phyloP scores from a whole-genome alignment of 176 grass and related monocot species.

The Thinopyrum elongatum region DNA sequence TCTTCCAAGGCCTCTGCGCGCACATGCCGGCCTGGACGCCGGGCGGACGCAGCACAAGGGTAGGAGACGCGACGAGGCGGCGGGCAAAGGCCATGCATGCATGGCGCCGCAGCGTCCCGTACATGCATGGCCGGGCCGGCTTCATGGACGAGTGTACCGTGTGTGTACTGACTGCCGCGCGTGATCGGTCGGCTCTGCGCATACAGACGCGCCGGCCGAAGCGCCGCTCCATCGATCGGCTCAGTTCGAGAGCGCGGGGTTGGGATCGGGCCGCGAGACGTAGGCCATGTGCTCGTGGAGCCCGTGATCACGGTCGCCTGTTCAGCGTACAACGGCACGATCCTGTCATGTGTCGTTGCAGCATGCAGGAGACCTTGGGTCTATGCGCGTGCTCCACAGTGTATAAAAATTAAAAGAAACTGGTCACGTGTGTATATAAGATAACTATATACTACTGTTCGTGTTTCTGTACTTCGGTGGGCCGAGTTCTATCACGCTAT shows the following conservation, averaged over 20 bases:
- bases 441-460: too few species aligned
- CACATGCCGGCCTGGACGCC: constrained; percentile 6
- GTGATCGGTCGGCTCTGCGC: not conserved
- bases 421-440: too few species aligned
- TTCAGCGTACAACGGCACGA: not conserved
- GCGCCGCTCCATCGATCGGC: too few species aligned
- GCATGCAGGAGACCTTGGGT: not conserved
- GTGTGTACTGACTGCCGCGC: not conserved
- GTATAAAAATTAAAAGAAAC: not conserved
- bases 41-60: not conserved
- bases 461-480: too few species aligned
- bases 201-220: too few species aligned
- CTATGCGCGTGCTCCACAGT: not conserved
- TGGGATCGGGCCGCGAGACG: not conserved
- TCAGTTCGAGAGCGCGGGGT: too few species aligned
- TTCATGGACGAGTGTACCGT: not conserved
- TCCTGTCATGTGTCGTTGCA: not conserved
- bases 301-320: constrained; percentile 17
- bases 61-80: not conserved
- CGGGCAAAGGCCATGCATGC: not conserved
- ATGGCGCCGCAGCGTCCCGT: constrained; percentile 7
- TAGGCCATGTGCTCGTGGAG: constrained; percentile 30
- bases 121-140: not conserved
- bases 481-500: too few species aligned
- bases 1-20: not conserved